Base-by-base conservation (phyloP, 2,329 filamentous ascomycete genomes). In the Nothophaeocryptopus gaeumannii region DNA sequence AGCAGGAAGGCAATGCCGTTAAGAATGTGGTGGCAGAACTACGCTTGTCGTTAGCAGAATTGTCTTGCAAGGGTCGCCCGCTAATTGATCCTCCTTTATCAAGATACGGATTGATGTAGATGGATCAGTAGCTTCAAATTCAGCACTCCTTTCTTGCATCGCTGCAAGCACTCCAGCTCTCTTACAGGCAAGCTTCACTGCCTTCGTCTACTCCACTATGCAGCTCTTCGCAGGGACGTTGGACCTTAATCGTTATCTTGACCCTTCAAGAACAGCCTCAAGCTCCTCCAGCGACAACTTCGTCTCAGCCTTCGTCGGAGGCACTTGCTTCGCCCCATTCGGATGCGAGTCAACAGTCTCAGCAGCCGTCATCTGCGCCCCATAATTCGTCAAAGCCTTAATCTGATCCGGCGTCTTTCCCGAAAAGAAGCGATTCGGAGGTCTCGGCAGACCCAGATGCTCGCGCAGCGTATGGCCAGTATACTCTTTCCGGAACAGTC, bases 381-480 rank as follows among this genome's bases (percentile, higher is more conserved):
- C 50, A 35, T 46, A 47, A 40, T 52, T 40, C n/a, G 44, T 29
- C 35, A 52, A 13, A 1, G 50, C 45, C 36, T 44, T 34, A 5
- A 52, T 52, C 36, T 52, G 50, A 43, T 46, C 39, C 5, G 50
- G 45, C 7, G 50, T 52, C 30, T 44, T 39, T 3, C 32, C 26
- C 16, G 48, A 41, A 31, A 62, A 62, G 45, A 62, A 62, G 20
- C 50, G 48, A 54, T 62, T 61, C 11, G 38, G 35, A 16, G 58
- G 59, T 30, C 59, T 48, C 14, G 58, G 59, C 36, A 62, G 38
- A 4, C 58, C 59, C 20, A 62, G 43, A 47, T 62, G 59, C 33
- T 62, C 59, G 35, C 59, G 45, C 39, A 62, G 39, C 14, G 59
- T 62, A 4, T 48, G 53, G 7, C 59, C 59, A 13, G 48, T 47